These are phyloP conservation scores for Scutellaria galericulata DNA, from an alignment of 257 asterid genomes.

Conservation along the genomic window DNA sequence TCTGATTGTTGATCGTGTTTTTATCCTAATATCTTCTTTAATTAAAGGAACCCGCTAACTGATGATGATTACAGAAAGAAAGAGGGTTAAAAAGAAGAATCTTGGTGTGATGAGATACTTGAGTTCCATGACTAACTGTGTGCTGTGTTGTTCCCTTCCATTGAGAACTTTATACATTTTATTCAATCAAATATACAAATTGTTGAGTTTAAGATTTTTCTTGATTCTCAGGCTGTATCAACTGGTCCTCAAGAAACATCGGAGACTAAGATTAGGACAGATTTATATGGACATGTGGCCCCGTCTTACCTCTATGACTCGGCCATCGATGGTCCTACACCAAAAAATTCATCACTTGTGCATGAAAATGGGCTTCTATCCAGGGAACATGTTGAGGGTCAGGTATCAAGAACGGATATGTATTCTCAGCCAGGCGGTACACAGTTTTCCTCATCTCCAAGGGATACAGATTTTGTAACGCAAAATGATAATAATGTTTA, in stretches of 20 bases:
- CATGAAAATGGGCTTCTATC: constrained; percentile 71
- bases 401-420: constrained; percentile 44
- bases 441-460: constrained; percentile 44
- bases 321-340: constrained; percentile 44
- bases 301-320: constrained; percentile 41
- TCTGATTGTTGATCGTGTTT: neutral
- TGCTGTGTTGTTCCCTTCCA: constrained; percentile 3
- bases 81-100: neutral
- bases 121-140: neutral
- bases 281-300: constrained; percentile 48
- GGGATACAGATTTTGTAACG: constrained; percentile 39
- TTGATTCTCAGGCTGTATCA: constrained; percentile 52
- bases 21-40: neutral
- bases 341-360: constrained; percentile 49
- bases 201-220: constrained; percentile 21
- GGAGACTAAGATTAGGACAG: constrained; percentile 50
- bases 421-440: constrained; percentile 44
- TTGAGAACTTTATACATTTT: constrained; percentile 3
- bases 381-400: constrained; percentile 72
- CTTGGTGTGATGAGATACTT: constrained; percentile 11
- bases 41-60: neutral
- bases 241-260: constrained; percentile 48
- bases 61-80: too few species aligned
- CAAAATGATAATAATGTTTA: constrained; percentile 44
- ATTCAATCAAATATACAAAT: constrained; percentile 34